A percentile compares a stretch with the other conserved stretches of the same genome.
phyloP scores from a whole-genome alignment of 306 rosid species.

The Prunus armeniaca region DNA sequence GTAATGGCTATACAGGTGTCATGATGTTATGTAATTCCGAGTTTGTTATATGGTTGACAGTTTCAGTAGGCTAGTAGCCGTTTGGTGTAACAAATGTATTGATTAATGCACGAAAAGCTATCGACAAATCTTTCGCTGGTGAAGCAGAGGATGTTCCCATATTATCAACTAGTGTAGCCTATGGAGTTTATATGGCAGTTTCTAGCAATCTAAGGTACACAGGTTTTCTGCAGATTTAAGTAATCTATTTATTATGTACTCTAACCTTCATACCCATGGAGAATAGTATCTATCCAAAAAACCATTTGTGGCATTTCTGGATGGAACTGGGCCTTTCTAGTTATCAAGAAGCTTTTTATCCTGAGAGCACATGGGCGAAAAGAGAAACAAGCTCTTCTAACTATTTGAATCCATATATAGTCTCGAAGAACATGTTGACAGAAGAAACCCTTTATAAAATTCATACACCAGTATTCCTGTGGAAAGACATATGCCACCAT shows the following conservation, averaged over 20 bases:
- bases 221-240: not conserved
- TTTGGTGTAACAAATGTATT: constrained; percentile 60
- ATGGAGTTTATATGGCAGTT: constrained; percentile 88
- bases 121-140: constrained; percentile 57
- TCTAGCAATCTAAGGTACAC: constrained; percentile 92
- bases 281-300: too few species aligned
- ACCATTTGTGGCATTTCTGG: too few species aligned
- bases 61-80: not conserved
- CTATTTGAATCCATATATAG: not conserved
- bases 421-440: not conserved
- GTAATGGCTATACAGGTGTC: not conserved
- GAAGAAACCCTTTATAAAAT: not conserved
- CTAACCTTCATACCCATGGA: not conserved
- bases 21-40: not conserved
- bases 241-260: not conserved
- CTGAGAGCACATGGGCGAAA: not conserved
- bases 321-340: too few species aligned
- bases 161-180: constrained; percentile 78
- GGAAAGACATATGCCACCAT: not conserved
- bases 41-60: not conserved
- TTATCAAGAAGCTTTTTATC: not conserved
- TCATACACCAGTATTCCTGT: not conserved
- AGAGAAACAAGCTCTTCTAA: not conserved
- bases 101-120: constrained; percentile 68
- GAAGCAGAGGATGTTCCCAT: constrained; percentile 84